Percentiles rank a stretch among this genome's conserved stretches.
Conservation (phyloP, 2,329 filamentous ascomycete species). For the Colletotrichum viniferum region DNA sequence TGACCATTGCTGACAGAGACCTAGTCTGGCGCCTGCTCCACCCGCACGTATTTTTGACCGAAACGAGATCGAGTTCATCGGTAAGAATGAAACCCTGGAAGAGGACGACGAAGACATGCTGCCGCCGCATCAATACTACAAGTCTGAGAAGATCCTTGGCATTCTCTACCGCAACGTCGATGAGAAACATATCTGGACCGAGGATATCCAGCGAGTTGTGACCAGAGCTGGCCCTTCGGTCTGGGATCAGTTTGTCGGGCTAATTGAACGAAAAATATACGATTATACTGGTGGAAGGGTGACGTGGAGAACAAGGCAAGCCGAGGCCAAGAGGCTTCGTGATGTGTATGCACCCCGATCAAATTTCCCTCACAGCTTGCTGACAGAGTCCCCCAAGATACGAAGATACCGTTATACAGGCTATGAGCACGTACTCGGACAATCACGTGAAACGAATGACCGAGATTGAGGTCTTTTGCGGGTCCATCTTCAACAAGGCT, state of each 20-base stretch:
- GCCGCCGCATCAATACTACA: slow-evolving; percentile 60
- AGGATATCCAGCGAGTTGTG: slow-evolving; percentile 45
- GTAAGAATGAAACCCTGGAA: slow-evolving; percentile 36
- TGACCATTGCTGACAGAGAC: background rate
- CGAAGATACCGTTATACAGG: slow-evolving; percentile 43
- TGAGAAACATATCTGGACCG: slow-evolving; percentile 68
- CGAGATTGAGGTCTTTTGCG: slow-evolving; percentile 61
- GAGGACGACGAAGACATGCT: slow-evolving; percentile 51
- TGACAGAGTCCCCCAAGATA: slow-evolving; percentile 40
- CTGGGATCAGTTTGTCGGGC: slow-evolving; percentile 45
- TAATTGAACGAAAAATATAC: slow-evolving; percentile 31
- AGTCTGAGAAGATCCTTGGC: slow-evolving; percentile 71
- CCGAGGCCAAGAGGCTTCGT: slow-evolving; percentile 48
- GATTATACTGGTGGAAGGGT: slow-evolving; percentile 28
- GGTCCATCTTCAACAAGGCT: slow-evolving; percentile 56
- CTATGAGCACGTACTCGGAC: slow-evolving; percentile 49
- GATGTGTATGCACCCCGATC: slow-evolving; percentile 44
- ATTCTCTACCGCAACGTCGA: slow-evolving; percentile 74
- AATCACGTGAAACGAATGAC: slow-evolving; percentile 47
- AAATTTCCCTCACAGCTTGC: background rate
- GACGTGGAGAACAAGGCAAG: slow-evolving; percentile 36
- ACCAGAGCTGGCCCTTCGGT: slow-evolving; percentile 36
- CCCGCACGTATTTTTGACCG: slow-evolving; percentile 48
- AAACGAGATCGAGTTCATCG: slow-evolving; percentile 42
- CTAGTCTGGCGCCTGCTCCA: slow-evolving; percentile 52